These are phyloP conservation scores for Rhododendron williamsianum DNA, from an alignment of 148 eudicot genomes.

Conservation along the genomic window DNA sequence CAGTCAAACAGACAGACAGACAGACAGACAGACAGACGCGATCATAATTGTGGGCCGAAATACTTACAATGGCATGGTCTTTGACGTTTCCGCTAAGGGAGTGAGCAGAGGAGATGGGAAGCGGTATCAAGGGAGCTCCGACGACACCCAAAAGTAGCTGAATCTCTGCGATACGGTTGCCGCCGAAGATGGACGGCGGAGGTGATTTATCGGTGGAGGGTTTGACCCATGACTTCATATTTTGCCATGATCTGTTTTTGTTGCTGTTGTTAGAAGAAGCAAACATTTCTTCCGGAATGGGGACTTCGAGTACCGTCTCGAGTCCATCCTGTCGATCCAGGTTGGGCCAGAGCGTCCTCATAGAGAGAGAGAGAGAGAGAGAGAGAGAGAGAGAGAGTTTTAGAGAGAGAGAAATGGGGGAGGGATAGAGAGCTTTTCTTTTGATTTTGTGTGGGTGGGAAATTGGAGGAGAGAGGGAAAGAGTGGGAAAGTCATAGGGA, in stretches of 20 bases:
- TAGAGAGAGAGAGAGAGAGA: constrained; percentile 1
- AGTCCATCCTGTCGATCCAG: constrained; percentile 75
- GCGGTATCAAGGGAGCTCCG: constrained; percentile 87
- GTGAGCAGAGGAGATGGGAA: constrained; percentile 40
- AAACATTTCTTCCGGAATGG: constrained; percentile 84
- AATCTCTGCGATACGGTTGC: constrained; percentile 42
- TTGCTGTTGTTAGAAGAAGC: constrained; percentile 22
- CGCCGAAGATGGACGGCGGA: constrained; percentile 26
- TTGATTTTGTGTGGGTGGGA: not conserved
- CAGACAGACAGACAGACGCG: not conserved
- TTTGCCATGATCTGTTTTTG: constrained; percentile 51
- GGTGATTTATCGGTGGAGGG: constrained; percentile 21
- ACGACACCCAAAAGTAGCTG: constrained; percentile 79
- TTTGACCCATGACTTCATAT: constrained; percentile 71
- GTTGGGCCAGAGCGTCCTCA: constrained; percentile 90
- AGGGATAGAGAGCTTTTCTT: not conserved
- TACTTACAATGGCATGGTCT: constrained; percentile 77
- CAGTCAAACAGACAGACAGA: not conserved
- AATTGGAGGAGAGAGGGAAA: not conserved
- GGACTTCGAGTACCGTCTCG: constrained; percentile 88
- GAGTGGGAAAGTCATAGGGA: not conserved
- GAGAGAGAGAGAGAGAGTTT: not conserved
- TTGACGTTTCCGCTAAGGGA: constrained; percentile 33
- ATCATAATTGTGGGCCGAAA: not conserved
- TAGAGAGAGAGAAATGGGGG: not conserved